Evolutionary conservation across 78 protist species (phyloP), one percentile per base, ranked within the genome.

Genomic region (Guillardia theta): DNA sequence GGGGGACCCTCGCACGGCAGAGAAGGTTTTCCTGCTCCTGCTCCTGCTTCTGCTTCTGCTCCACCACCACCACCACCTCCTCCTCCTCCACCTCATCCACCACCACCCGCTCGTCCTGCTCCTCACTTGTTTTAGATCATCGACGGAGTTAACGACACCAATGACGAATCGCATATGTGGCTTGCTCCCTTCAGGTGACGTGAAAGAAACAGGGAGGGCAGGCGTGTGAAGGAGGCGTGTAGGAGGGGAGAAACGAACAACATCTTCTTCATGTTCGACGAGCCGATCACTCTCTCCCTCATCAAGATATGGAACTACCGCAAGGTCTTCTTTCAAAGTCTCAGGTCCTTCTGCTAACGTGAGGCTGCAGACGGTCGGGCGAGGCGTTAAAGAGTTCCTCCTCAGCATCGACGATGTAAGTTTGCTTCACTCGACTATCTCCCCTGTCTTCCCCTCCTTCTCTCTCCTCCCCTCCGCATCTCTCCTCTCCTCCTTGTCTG

Each of bases 121-220:
- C 15, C 30, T 15, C 30, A 50, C 58, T 50, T 50, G 58, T 50
- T 50, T 15, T 50, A 15, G 70, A 24, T 58, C 1, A 30, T 58
- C 39, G 70, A 58, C 2, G 87, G 22, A 5, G 87, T 76, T 44
- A 76, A 76, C 87, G 87, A 76, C 5, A 76, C 87, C 0, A 37
- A 18, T 5, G 97, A 96, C 92, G 98, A 95, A 44, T 22, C 27
- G 19, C 97, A 96, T 80, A 93, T 96, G 83, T 97, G 98, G 98
- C 92, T 96, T 0, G 96, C 95, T 19, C 97, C 98, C 21, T 97
- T 48, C 80, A 54, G 95, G 10, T 45, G 33, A 5, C 95, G 95
- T 30, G 70, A 58, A 30, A 15, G 58, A 50, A 50, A 50, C 58
- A 10, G 58, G 15, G 58, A 10, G 58, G 58, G 30, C 12, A 12